Evolutionary conservation across 73 alveolate genomes (phyloP).

Genomic region (Tetrahymena elliotti): DNA sequence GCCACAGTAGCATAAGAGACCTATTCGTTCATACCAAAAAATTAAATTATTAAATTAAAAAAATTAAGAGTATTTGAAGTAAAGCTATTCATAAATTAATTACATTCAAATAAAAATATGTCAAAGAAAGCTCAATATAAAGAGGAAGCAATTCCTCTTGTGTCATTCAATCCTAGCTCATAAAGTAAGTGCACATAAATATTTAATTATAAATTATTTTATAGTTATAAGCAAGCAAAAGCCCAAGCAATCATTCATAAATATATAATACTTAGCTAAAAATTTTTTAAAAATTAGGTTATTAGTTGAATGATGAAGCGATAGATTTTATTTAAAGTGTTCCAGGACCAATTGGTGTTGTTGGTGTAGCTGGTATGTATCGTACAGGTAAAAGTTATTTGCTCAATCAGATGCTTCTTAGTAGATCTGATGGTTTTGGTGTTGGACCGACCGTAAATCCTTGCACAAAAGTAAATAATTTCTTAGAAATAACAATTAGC

Average conservation of each 20-base stretch:
- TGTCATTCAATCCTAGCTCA: neutral
- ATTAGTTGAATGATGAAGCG: conserved; percentile 66
- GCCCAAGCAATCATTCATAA: neutral
- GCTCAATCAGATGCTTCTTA: conserved; percentile 87
- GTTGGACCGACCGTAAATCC: conserved; percentile 90
- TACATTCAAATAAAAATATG: neutral
- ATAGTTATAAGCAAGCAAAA: neutral
- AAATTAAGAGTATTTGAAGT: neutral
- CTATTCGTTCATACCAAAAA: neutral
- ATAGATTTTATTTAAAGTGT: conserved; percentile 58
- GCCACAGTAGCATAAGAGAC: neutral
- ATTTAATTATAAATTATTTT: no score
- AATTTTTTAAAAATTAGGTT: neutral
- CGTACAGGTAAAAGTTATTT: conserved; percentile 97
- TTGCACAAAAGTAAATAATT: conserved; percentile 64
- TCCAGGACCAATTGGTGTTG: conserved; percentile 81
- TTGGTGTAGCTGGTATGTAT: conserved; percentile 96
- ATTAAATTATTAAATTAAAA: neutral
- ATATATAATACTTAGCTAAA: neutral
- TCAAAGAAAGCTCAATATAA: neutral
- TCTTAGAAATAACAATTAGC: neutral
- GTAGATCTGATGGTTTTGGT: conserved; percentile 89
- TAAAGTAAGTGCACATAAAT: neutral
- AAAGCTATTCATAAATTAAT: neutral
- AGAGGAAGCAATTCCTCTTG: neutral